These are phyloP conservation scores for Aegilops bicornis DNA, from an alignment of 176 grass and related monocot species.

Conservation along the genomic window DNA sequence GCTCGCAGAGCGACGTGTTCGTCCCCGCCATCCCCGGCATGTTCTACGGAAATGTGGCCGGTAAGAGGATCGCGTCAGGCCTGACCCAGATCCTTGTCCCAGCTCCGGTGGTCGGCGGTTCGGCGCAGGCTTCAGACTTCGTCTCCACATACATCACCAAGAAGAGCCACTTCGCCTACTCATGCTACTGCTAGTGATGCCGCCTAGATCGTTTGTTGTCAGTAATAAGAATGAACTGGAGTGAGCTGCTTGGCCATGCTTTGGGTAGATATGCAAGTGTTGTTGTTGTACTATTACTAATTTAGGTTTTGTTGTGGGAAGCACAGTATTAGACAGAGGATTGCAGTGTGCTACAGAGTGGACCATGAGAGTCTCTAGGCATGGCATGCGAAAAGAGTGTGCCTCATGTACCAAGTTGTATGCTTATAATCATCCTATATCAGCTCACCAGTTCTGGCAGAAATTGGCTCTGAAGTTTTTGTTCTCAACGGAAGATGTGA, in stretches of 20 bases:
- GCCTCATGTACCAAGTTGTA: slow-evolving; percentile 6
- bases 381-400: not conserved
- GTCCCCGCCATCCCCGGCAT: slow-evolving; percentile 69
- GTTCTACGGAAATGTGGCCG: slow-evolving; percentile 83
- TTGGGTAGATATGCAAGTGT: slow-evolving; percentile 31
- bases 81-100: slow-evolving; percentile 71
- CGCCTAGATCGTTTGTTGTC: not conserved
- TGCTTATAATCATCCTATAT: not conserved
- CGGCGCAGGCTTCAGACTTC: slow-evolving; percentile 44
- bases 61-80: slow-evolving; percentile 70
- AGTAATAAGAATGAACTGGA: slow-evolving; percentile 33
- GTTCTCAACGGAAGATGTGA: not conserved
- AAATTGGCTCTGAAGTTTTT: slow-evolving; percentile 4
- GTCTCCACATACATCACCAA: slow-evolving; percentile 62
- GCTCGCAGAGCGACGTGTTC: slow-evolving; percentile 70
- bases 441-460: not conserved
- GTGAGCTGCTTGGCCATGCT: slow-evolving; percentile 27
- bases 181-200: slow-evolving; percentile 54
- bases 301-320: slow-evolving; percentile 24
- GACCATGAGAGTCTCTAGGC: not conserved
- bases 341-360: slow-evolving; percentile 5
- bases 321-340: not conserved
- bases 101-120: slow-evolving; percentile 10
- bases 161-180: slow-evolving; percentile 78
- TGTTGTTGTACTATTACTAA: slow-evolving; percentile 23